Conservation (phyloP, 106 monocot genomes). For the Allium fistulosum region DNA sequence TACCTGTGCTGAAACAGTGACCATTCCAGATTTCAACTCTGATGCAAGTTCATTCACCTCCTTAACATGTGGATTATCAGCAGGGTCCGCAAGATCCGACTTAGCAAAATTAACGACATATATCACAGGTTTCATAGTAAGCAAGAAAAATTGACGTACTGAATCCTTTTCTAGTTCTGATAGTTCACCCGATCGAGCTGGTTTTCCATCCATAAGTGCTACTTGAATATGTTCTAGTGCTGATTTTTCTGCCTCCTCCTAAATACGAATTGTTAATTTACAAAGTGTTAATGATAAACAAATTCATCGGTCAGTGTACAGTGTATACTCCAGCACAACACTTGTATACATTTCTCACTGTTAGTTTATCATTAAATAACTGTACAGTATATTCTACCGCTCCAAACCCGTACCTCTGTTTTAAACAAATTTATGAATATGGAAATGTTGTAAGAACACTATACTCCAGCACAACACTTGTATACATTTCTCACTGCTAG, state of each 20-base stretch:
- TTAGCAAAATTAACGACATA: conserved; percentile 97
- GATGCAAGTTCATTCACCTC: conserved; percentile 64
- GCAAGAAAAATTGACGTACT: conserved; percentile 77
- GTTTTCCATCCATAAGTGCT: conserved; percentile 86
- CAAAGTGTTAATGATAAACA: too few relatives aligned
- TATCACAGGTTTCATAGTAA: conserved; percentile 96
- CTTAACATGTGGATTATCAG: conserved; percentile 60
- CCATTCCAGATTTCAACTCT: conserved; percentile 86
- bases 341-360: too few relatives aligned
- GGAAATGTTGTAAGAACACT: too few relatives aligned
- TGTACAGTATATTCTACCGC: too few relatives aligned
- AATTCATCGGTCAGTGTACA: too few relatives aligned
- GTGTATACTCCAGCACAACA: too few relatives aligned
- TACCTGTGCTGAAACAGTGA: conserved; percentile 94
- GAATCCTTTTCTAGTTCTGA: conserved; percentile 84
- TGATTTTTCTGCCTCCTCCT: conserved; percentile 88
- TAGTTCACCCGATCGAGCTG: conserved; percentile 76
- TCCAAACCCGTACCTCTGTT: too few relatives aligned
- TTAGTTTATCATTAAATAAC: too few relatives aligned
- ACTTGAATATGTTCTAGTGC: conserved; percentile 85
- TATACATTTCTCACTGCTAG: too few relatives aligned
- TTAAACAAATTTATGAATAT: too few relatives aligned
- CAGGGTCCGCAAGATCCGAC: conserved; percentile 70
- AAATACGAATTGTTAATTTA: not conserved
- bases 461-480: too few relatives aligned